Base-by-base conservation (phyloP, 1,139 yeast species). In the Scheffersomyces quercinus region DNA sequence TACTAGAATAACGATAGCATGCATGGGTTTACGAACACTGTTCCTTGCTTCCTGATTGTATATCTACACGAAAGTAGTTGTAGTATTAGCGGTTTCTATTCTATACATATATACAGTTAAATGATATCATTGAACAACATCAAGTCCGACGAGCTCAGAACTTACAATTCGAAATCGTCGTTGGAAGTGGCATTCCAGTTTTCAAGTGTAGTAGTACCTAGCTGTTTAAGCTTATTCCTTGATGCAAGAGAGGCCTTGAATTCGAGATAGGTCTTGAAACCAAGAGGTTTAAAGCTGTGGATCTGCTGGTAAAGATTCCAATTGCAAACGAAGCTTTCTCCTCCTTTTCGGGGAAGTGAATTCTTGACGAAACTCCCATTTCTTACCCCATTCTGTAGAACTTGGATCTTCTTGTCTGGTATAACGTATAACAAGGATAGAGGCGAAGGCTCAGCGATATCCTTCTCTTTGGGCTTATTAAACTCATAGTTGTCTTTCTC, bases 351-450 rank as follows among this genome's bases (percentile, higher is more conserved):
- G 0, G 83, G 71, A 0, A 75, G 74, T 42, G 65, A 67, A 34
- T 66, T 72, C 55, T 77, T 81, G 2, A 69, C 53, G 46, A 55
- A 73, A 12, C 72, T 67, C 0, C 86, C 86, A 47, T 77, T 77
- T 45, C 68, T 76, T 4, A 80, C 77, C 0, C 84, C 85, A 52
- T 78, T 79, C 36, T 77, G 67, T 26, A 82, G 62, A 3, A 76
- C 75, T 48, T 82, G 81, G 1, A 55, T 50, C 4, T 54, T 43
- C 1, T 55, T 49, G 1, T 55, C 47, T 2, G 64, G 62, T 0
- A 61, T 63, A 3, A 74, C 52, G 43, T 65, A 57, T 2, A 75
- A 52, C 13, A 77, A 45, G 2, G 77, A 66, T 20, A 69, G 45
- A 8, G 67, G 70, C 7, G 74, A 68, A 1, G 80, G 79, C 28